phyloP scores from a whole-genome alignment of 495 filamentous ascomycete genomes.

The Xylaria nigripes region DNA sequence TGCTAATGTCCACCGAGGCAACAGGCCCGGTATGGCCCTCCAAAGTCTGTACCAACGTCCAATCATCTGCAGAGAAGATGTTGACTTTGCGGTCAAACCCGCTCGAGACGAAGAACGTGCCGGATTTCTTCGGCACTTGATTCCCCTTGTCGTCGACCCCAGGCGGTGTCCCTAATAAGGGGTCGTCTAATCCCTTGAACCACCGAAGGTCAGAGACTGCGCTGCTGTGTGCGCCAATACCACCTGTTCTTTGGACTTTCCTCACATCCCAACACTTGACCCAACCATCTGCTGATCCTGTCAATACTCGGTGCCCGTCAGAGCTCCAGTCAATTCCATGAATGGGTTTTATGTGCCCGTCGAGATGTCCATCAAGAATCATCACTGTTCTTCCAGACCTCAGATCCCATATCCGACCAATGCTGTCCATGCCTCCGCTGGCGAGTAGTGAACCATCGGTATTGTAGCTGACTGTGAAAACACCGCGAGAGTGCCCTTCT shows the following conservation, averaged over 20 bases:
- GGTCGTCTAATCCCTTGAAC: constrained; percentile 76
- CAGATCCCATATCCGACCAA: constrained; percentile 95
- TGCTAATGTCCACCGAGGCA: constrained; percentile 75
- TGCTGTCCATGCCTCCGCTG: constrained; percentile 85
- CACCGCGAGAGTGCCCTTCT: constrained; percentile 90
- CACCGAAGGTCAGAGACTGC: constrained; percentile 89
- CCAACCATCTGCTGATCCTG: constrained; percentile 89
- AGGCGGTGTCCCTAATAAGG: constrained; percentile 47
- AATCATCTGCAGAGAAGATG: constrained; percentile 91
- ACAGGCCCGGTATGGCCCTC: constrained; percentile 89
- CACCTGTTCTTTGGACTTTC: constrained; percentile 71
- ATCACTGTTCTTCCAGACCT: constrained; percentile 89
- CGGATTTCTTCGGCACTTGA: constrained; percentile 55
- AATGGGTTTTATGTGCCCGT: constrained; percentile 89
- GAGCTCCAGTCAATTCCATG: constrained; percentile 86
- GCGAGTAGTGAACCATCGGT: constrained; percentile 84
- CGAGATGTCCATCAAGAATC: constrained; percentile 74
- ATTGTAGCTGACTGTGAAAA: constrained; percentile 83
- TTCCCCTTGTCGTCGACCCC: constrained; percentile 54
- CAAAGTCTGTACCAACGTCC: constrained; percentile 79
- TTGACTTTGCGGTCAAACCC: constrained; percentile 97
- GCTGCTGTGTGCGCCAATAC: constrained; percentile 84
- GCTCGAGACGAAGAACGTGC: constrained; percentile 82
- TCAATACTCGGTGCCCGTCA: constrained; percentile 81
- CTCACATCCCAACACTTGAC: constrained; percentile 97